phyloP scores from a whole-genome alignment of 345 rosid species.

The Populus nigra region DNA sequence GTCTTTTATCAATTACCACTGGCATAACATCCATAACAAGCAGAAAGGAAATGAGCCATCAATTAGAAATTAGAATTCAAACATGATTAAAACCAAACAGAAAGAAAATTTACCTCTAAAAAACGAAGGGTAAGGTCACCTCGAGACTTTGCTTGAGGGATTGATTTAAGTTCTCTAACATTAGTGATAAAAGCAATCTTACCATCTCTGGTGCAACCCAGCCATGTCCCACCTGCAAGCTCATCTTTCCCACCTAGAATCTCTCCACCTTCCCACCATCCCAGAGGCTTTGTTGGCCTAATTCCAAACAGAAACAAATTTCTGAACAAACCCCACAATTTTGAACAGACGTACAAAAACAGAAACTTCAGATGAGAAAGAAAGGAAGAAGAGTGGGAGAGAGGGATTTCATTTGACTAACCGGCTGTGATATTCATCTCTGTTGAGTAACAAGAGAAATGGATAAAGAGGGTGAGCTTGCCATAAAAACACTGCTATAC shows the following conservation, averaged over 20 bases:
- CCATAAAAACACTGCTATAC: constrained; percentile 68
- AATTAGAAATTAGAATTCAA: neutral
- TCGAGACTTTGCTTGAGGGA: constrained; percentile 48
- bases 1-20: too few species aligned
- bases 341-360: neutral
- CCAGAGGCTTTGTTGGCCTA: constrained; percentile 65
- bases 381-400: neutral
- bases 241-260: constrained; percentile 75
- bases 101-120: constrained; percentile 41
- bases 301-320: neutral
- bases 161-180: constrained; percentile 41
- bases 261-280: constrained; percentile 64
- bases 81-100: neutral
- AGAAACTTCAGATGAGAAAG: neutral
- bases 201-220: constrained; percentile 59
- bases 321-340: neutral
- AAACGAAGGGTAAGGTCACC: constrained; percentile 71
- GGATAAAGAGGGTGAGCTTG: constrained; percentile 66
- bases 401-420: constrained; percentile 9
- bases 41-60: neutral
- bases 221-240: constrained; percentile 78
- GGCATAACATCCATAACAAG: neutral
- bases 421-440: constrained; percentile 75
- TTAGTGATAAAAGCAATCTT: constrained; percentile 72
- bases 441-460: constrained; percentile 61